Evolutionary conservation across 352 stramenopile genomes (phyloP), one percentile per base, ranked within the genome.

Genomic region (Phytopythium kandeliae): DNA sequence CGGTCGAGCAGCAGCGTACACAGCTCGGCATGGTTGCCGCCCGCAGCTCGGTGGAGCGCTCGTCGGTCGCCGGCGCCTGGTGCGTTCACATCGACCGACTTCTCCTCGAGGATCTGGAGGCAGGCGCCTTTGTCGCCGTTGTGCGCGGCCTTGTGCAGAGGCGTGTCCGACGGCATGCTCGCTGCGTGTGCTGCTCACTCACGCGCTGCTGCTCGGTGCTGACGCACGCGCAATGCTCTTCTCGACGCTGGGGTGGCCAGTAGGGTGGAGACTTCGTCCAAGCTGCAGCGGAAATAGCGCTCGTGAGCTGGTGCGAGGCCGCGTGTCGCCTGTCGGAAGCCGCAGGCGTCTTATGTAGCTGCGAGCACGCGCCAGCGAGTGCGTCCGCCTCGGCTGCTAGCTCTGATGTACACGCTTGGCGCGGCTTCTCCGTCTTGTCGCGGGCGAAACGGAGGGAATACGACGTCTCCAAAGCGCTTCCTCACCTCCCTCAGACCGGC

Each of bases 131-230:
- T 92, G 60, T 96, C 86, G 42, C 86, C 86, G 62, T 96, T 96
- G 68, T 96, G 80, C 19, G 86, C 86, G 37, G 85, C 86, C 64
- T 96, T 96, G 67, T 96, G 86, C 15, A 96, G 75, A 51, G 85
- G 80, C 30, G 84, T 95, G 65, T 96, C 86, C 40, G 85, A 92
- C 54, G 86, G 86, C 85, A 96, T 95, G 54, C 58, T 54, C 50
- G 41, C 25, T 40, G 36, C 57, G 48, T 1, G 9, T 51, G 45
- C 16, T 48, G 43, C 43, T 48, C 16, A 36, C 43, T 48, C 16
- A 17, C 16, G 24, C 16, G 15, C 12, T 34, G 4, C 1, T 36
- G 6, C 36, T 19, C 31, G 40, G 40, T n/a, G 37, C 15, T 48
- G 37, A 17, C 37, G 21, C 19, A 12, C 37, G 22, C 9, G 10